Base-by-base conservation (phyloP, 495 filamentous ascomycete genomes). In the Penicillium canescens region DNA sequence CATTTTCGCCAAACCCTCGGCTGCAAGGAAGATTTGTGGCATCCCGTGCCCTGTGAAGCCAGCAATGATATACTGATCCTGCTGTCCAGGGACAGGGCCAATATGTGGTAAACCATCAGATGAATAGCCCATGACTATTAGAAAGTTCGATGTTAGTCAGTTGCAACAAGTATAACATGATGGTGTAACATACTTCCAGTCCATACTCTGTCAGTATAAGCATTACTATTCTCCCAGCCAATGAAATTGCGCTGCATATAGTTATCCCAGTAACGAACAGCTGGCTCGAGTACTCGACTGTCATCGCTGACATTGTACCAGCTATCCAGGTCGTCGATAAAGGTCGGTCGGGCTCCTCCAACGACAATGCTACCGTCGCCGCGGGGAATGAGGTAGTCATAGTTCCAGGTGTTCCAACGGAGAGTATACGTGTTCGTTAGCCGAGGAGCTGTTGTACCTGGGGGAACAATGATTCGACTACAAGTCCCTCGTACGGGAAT, bases 401-500 rank as follows among this genome's bases (percentile, higher is more conserved):
- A 69, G 20, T 68, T 52, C 64, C 63, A 65, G 16, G 37, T 46
- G 14, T 59, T 59, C 54, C 55, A 63, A 33, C 61, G 64, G 28
- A 71, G 40, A 2, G 60, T 66, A 44, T 68, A 72, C 5, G 66
- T 64, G 6, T 57, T 56, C 0, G 58, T 58, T 49, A 61, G 23
- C 11, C 50, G 52, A 24, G 62, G 63, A 11, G 54, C 48, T 0
- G 33, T 20, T 3, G 56, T 50, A 14, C 42, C 56, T 3, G 62
- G 57, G 7, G 69, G 65, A 23, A 66, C 60, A 13, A 60, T 57
- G 31, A 73, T 75, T 6, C 68, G 69, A 47, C 66, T 52, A 26
- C 66, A 70, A 20, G 66, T 65, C 3, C 88, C 89, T 16, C 86
- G 71, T 0, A 90, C 87, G 0, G 91, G 91, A 14, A 92, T 82